Base-by-base conservation (phyloP, 2,329 filamentous ascomycete species). In the Purpureocillium lavendulum region DNA sequence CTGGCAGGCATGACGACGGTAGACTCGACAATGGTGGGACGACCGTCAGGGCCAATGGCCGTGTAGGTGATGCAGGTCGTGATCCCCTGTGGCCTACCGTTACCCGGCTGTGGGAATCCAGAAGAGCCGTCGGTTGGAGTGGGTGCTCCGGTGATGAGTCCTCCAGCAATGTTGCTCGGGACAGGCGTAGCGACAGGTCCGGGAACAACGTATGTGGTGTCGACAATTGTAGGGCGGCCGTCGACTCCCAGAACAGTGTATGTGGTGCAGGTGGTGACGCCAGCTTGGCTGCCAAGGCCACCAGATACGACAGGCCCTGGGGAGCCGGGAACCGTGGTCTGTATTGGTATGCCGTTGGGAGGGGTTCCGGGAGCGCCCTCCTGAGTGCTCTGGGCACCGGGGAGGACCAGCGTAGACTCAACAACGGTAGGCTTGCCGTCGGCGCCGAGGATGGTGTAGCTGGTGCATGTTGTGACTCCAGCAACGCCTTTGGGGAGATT, bases 371-470 rank as follows among this genome's bases (percentile, higher is more conserved):
- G 35, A 15, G 34, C 31, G 10, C 46, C 48, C n/a, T 41, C 40
- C 17, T 35, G 28, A 33, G 40, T 32, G 30, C 36, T 36, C 10
- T 39, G 41, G 4, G 51, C 38, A 13, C 34, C 37, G 35, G 56
- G 49, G 12, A 55, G 42, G 15, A 61, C 48, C 50, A 58, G 53
- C 13, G 54, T 58, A 8, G 60, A 62, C 30, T 62, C 55, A 15
- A 63, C 42, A 10, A 60, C 48, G 9, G 60, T 63, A 10, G 57
- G 53, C 30, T 43, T 48, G 28, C 47, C 47, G 21, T 49, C 47
- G 18, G 46, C 15, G 11, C 47, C 47, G 17, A 47, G 39, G 14
- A 46, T 15, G 4, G 47, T 49, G 42, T 40, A 48, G 41, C 47
- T 48, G 30, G 45, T 48, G 26, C 35, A 40, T 7, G 38, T 40